Evolutionary conservation across 2,329 filamentous ascomycete species (phyloP).

Genomic region (Neurospora sp.): DNA sequence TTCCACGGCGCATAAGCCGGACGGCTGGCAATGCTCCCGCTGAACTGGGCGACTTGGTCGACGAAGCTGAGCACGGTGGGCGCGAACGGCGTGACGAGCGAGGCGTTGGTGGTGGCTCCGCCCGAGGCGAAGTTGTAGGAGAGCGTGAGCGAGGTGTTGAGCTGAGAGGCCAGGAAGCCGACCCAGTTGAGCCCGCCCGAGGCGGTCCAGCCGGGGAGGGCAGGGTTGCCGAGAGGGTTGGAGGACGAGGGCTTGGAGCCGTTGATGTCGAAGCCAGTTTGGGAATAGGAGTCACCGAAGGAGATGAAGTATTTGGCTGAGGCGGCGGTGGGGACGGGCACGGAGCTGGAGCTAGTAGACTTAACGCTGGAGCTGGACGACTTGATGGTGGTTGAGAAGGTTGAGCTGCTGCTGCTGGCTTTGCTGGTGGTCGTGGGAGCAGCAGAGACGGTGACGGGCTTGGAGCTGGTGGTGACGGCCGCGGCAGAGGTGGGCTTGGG

Average conservation of each 20-base stretch:
- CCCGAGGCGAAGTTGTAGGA: constrained; percentile 42
- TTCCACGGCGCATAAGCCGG: constrained; percentile 31
- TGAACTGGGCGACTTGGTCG: constrained; percentile 39
- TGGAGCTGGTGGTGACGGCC: constrained; percentile 2
- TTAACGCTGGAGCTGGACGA: not conserved
- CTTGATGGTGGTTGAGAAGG: constrained; percentile 23
- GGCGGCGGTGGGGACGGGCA: constrained; percentile 20
- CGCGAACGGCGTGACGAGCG: constrained; percentile 36
- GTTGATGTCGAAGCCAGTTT: constrained; percentile 44
- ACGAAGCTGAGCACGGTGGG: constrained; percentile 39
- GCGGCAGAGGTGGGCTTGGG: constrained; percentile 4
- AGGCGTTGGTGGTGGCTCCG: constrained; percentile 38
- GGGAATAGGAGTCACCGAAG: constrained; percentile 47
- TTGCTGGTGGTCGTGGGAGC: constrained; percentile 2
- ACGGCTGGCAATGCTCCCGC: constrained; percentile 22
- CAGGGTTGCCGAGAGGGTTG: constrained; percentile 52
- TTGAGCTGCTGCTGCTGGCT: constrained; percentile 8
- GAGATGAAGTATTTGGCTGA: not conserved
- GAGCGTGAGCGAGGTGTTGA: constrained; percentile 31
- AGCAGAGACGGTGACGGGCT: constrained; percentile 1
- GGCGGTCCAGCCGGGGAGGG: constrained; percentile 38
- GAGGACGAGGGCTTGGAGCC: constrained; percentile 37
- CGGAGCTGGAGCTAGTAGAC: not conserved
- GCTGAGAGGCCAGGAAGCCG: constrained; percentile 31
- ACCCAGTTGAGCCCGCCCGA: constrained; percentile 39